phyloP scores from a whole-genome alignment of 805 yeast genomes.

The Myxozyma kluyveri region DNA sequence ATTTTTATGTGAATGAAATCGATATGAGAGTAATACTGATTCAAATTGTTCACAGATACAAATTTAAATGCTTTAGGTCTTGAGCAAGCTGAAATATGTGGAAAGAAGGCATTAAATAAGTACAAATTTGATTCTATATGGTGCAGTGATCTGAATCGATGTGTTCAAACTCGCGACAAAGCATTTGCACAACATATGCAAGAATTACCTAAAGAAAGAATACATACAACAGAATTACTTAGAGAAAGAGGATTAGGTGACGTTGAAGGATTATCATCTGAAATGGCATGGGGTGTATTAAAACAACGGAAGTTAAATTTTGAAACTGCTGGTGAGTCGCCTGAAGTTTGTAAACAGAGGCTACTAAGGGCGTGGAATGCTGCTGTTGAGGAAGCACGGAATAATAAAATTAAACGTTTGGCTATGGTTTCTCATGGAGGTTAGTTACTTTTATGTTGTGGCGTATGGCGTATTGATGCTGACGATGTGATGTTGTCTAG shows the following conservation, averaged over 20 bases:
- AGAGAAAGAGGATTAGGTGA: slow-evolving; percentile 22
- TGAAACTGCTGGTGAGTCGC: slow-evolving; percentile 16
- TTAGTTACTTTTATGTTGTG: neutral
- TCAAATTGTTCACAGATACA: slow-evolving; percentile 11
- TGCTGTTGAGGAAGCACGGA: slow-evolving; percentile 11
- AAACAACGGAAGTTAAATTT: slow-evolving; percentile 11
- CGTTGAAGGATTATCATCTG: slow-evolving; percentile 14
- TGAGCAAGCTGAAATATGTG: slow-evolving; percentile 13
- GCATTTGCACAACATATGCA: slow-evolving; percentile 9
- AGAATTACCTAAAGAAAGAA: slow-evolving; percentile 6
- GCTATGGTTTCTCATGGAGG: slow-evolving; percentile 26
- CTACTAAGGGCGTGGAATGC: slow-evolving; percentile 20
- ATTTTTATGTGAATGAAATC: too few relatives aligned
- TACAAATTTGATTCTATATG: slow-evolving; percentile 21
- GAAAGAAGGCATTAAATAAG: slow-evolving; percentile 3
- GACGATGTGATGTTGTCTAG: neutral
- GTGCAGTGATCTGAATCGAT: slow-evolving; percentile 20
- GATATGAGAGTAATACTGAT: neutral
- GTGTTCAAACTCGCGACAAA: slow-evolving; percentile 22
- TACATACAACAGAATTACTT: slow-evolving; percentile 8
- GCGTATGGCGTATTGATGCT: neutral
- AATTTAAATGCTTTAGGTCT: slow-evolving; percentile 17
- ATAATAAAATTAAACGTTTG: slow-evolving; percentile 10
- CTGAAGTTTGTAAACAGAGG: slow-evolving; percentile 4
- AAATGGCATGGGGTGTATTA: slow-evolving; percentile 4